Percentiles rank a stretch among this genome's conserved stretches.
These are phyloP conservation scores for Phytophthora megakarya DNA, from an alignment of 352 stramenopile genomes.

Conservation along the genomic window DNA sequence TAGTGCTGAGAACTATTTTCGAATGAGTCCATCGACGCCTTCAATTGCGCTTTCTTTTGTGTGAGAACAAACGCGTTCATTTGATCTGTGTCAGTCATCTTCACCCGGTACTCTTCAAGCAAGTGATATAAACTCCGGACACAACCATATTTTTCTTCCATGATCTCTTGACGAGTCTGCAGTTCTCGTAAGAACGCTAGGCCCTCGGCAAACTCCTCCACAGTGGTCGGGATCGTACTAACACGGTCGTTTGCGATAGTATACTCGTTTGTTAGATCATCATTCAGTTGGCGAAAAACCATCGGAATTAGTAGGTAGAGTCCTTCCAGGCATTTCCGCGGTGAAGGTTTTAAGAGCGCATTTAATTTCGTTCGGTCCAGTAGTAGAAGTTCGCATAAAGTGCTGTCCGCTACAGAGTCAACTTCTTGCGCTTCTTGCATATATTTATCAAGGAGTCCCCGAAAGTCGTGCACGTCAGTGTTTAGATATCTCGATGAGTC, in stretches of 20 bases:
- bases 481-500: slow-evolving; percentile 37
- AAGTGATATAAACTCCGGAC: slow-evolving; percentile 65
- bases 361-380: slow-evolving; percentile 68
- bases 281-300: slow-evolving; percentile 66
- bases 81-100: slow-evolving; percentile 69
- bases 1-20: slow-evolving; percentile 76
- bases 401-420: slow-evolving; percentile 51
- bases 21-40: slow-evolving; percentile 78
- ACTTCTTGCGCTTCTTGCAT: slow-evolving; percentile 58
- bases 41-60: slow-evolving; percentile 74
- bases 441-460: slow-evolving; percentile 68
- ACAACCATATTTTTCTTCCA: slow-evolving; percentile 63
- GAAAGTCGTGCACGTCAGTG: slow-evolving; percentile 61
- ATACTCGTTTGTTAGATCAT: slow-evolving; percentile 58
- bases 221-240: slow-evolving; percentile 66
- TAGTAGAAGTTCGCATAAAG: slow-evolving; percentile 57
- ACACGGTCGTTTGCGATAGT: slow-evolving; percentile 67
- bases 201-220: slow-evolving; percentile 73
- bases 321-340: slow-evolving; percentile 58
- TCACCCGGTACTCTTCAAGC: slow-evolving; percentile 73
- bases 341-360: slow-evolving; percentile 64
- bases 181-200: slow-evolving; percentile 63
- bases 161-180: slow-evolving; percentile 44
- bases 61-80: slow-evolving; percentile 78
- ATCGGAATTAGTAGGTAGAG: slow-evolving; percentile 64